These are phyloP conservation scores for Aspergillus novofumigatus DNA, from an alignment of 2,329 filamentous ascomycete species.

Conservation along the genomic window DNA sequence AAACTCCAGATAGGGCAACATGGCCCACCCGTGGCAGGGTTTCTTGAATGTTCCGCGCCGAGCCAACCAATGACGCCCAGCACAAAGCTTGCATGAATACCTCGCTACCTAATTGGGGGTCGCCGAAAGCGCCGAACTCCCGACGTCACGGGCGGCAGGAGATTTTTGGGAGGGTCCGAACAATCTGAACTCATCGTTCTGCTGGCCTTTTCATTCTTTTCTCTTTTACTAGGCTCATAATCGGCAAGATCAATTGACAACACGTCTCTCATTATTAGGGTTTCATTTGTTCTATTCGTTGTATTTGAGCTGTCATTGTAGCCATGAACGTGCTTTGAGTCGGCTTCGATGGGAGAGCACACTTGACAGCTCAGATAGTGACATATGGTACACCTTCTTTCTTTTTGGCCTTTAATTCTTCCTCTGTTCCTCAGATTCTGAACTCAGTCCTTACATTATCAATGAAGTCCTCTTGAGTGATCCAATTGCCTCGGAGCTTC, in stretches of 20 bases:
- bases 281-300: not conserved
- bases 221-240: not conserved
- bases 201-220: not conserved
- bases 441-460: not conserved
- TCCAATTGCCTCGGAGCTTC: not conserved
- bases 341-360: not conserved
- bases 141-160: slow-evolving; percentile 22
- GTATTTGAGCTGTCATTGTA: slow-evolving; percentile 11
- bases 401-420: slow-evolving; percentile 13
- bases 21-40: slow-evolving; percentile 11
- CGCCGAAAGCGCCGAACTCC: slow-evolving; percentile 30
- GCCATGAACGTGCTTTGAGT: slow-evolving; percentile 11
- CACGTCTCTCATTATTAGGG: not conserved
- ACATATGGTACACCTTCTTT: not conserved
- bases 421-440: not conserved
- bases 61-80: slow-evolving; percentile 22
- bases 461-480: not conserved
- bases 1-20: slow-evolving; percentile 12
- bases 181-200: not conserved
- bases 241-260: not conserved
- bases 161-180: slow-evolving; percentile 2
- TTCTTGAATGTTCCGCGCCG: slow-evolving; percentile 16
- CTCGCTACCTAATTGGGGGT: not conserved
- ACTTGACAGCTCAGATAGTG: not conserved
- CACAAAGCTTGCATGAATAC: slow-evolving; percentile 9